These are phyloP conservation scores for Naganishia cerealis DNA, from an alignment of 1,284 basidiomycete species.

Conservation along the genomic window DNA sequence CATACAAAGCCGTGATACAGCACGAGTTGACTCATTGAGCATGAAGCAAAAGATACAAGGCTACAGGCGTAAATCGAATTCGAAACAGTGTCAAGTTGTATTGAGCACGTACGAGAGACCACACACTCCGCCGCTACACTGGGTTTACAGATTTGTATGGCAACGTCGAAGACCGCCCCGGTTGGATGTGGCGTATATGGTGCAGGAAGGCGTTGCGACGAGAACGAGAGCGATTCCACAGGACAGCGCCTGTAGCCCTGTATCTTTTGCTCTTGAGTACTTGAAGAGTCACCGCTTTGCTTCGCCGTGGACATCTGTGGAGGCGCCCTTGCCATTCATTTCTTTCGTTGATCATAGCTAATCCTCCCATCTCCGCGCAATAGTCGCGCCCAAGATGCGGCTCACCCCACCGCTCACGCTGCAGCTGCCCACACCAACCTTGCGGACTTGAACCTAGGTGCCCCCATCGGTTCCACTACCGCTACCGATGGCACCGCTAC, in stretches of 20 bases:
- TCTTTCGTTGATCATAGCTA: neutral
- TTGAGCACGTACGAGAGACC: conserved; percentile 14
- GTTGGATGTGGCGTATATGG: neutral
- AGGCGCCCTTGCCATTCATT: neutral
- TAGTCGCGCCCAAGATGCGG: conserved; percentile 18
- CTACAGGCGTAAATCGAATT: neutral
- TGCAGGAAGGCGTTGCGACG: neutral
- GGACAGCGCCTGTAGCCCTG: conserved; percentile 8
- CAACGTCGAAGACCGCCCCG: neutral
- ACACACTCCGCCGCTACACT: neutral
- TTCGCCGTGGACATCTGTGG: neutral
- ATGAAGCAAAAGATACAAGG: conserved; percentile 24
- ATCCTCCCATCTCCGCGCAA: neutral
- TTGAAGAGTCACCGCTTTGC: neutral
- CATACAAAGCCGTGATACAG: no score
- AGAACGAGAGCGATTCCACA: neutral
- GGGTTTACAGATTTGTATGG: conserved; percentile 3
- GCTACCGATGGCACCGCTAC: neutral
- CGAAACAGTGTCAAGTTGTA: conserved; percentile 19
- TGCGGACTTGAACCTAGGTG: conserved; percentile 15
- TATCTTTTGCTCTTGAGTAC: conserved; percentile 17
- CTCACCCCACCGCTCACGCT: conserved; percentile 13
- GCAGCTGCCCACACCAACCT: conserved; percentile 11
- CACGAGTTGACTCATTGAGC: neutral
- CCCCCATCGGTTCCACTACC: neutral